A percentile compares a stretch with the other conserved stretches of the same genome.
phyloP scores from a whole-genome alignment of 2,329 filamentous ascomycete genomes.

The Zymoseptoria crescenta region DNA sequence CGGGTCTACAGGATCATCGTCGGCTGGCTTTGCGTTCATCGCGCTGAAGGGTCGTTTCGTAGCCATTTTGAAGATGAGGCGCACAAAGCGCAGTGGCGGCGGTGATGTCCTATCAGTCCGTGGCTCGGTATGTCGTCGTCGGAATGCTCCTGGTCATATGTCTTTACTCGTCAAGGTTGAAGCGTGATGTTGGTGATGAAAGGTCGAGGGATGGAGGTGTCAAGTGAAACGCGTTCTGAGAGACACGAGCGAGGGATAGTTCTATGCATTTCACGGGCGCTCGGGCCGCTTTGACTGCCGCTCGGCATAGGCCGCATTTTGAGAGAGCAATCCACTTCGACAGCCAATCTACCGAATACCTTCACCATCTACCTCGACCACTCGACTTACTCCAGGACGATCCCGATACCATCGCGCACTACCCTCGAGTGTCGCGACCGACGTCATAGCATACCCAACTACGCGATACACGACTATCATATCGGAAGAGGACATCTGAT shows the following conservation, averaged over 20 bases:
- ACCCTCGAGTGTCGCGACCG: neutral
- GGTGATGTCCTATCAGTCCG: neutral
- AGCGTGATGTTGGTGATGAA: neutral
- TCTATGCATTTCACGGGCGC: neutral
- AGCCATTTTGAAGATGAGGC: slow-evolving; percentile 56
- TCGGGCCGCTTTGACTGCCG: neutral
- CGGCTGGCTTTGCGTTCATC: slow-evolving; percentile 57
- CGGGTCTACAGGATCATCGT: slow-evolving; percentile 84
- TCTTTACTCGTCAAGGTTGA: neutral
- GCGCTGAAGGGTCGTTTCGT: slow-evolving; percentile 64
- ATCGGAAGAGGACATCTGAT: neutral
- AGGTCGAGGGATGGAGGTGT: neutral
- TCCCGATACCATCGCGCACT: neutral
- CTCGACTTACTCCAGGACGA: neutral
- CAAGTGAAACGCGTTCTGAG: neutral
- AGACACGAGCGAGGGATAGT: too few species aligned
- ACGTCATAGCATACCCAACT: neutral
- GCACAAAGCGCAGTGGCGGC: neutral
- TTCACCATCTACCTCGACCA: neutral
- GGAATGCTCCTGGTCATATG: too few species aligned
- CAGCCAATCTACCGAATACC: neutral
- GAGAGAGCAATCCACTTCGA: neutral
- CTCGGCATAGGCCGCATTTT: neutral
- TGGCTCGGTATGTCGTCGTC: too few species aligned
- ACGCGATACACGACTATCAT: neutral